Evolutionary conservation across 805 yeast genomes (phyloP).

Genomic region (Zygotorulaspora chibaensis): DNA sequence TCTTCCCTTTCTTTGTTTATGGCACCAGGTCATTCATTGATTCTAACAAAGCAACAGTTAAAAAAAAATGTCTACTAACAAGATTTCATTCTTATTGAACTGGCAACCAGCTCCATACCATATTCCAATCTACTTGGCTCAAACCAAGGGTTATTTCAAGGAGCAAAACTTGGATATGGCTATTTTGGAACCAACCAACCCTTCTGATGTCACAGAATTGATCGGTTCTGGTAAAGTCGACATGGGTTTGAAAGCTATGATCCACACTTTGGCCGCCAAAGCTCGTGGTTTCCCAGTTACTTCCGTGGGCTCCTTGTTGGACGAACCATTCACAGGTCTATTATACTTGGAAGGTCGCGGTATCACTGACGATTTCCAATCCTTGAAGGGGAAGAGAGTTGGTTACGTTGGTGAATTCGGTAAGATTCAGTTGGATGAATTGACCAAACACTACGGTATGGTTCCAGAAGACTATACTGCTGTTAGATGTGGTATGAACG

Average conservation of each 20-base stretch:
- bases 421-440: slow-evolving; percentile 53
- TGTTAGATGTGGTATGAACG: slow-evolving; percentile 57
- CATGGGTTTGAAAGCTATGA: slow-evolving; percentile 59
- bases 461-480: slow-evolving; percentile 53
- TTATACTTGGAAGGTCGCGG: slow-evolving; percentile 49
- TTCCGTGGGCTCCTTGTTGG: slow-evolving; percentile 50
- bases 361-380: slow-evolving; percentile 46
- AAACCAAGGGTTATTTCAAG: slow-evolving; percentile 46
- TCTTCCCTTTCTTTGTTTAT: background rate
- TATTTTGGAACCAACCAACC: slow-evolving; percentile 52
- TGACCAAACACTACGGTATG: slow-evolving; percentile 54
- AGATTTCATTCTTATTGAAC: slow-evolving; percentile 48
- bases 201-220: slow-evolving; percentile 54
- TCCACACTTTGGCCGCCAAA: slow-evolving; percentile 55
- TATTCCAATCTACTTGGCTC: slow-evolving; percentile 49
- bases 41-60: background rate
- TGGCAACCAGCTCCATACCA: slow-evolving; percentile 57
- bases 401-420: slow-evolving; percentile 61
- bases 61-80: slow-evolving; percentile 40
- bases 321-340: slow-evolving; percentile 56
- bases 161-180: slow-evolving; percentile 50
- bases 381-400: slow-evolving; percentile 49
- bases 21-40: background rate
- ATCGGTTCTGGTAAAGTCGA: slow-evolving; percentile 55
- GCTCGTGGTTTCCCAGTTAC: slow-evolving; percentile 57